Evolutionary conservation across 2,329 filamentous ascomycete genomes (phyloP).

Genomic region (Neobulgaria alba): DNA sequence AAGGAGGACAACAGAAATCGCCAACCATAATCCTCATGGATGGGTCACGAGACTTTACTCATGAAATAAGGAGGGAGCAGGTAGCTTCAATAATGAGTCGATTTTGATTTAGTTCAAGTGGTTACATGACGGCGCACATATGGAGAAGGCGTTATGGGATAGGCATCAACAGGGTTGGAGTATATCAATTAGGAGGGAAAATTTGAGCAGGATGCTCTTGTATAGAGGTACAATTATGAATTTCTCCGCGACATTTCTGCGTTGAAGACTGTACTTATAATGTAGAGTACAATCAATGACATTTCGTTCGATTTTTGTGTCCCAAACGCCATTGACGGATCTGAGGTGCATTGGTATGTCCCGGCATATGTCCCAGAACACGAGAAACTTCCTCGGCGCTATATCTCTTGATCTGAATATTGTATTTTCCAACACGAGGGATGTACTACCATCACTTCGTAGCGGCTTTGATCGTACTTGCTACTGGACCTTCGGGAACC

Average conservation of each 20-base stretch:
- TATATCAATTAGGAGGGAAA: conserved; percentile 6
- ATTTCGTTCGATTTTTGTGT: no score
- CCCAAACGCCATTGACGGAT: no score
- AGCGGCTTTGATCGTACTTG: conserved; percentile 15
- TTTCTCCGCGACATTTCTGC: not conserved
- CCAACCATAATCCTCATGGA: conserved; percentile 14
- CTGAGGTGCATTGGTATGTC: no score
- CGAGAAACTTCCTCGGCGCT: no score
- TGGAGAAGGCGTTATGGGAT: conserved; percentile 16
- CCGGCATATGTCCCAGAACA: no score
- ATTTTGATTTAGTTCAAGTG: conserved; percentile 20
- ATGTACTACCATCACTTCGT: no score
- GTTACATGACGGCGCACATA: conserved; percentile 23
- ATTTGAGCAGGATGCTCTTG: conserved; percentile 7
- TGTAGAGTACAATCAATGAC: conserved; percentile 11
- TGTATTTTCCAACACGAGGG: no score
- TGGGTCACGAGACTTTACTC: conserved; percentile 17
- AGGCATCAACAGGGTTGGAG: conserved; percentile 14
- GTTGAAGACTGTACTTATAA: conserved; percentile 19
- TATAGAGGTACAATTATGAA: conserved; percentile 12
- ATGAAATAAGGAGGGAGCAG: conserved; percentile 19
- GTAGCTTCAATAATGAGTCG: conserved; percentile 18
- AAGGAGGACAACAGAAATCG: conserved; percentile 15
- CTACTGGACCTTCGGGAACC: conserved; percentile 54
- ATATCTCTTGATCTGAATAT: no score